phyloP scores from a whole-genome alignment of 805 yeast genomes.

The Brettanomyces naardenensis region DNA sequence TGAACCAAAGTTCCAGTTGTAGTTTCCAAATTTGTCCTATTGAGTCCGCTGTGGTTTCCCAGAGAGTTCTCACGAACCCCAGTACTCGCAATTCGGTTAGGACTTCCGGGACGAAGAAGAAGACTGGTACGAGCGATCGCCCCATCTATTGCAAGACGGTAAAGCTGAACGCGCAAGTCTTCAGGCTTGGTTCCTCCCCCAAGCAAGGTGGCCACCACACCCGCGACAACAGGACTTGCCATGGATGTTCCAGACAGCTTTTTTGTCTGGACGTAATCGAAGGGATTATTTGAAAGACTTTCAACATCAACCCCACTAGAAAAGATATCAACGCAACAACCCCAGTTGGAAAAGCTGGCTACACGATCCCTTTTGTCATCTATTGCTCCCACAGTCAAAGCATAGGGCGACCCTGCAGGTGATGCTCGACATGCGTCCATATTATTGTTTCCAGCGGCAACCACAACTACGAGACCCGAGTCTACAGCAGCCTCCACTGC shows the following conservation, averaged over 20 bases:
- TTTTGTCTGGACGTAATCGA: conserved; percentile 16
- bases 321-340: conserved; percentile 80
- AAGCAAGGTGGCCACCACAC: conserved; percentile 48
- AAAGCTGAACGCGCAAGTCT: conserved; percentile 33
- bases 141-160: conserved; percentile 39
- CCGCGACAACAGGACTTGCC: conserved; percentile 74
- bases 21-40: too few species aligned
- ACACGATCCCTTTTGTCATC: conserved; percentile 64
- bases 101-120: conserved; percentile 43
- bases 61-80: conserved; percentile 16
- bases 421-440: conserved; percentile 75
- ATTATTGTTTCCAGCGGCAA: conserved; percentile 83
- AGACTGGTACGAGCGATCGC: conserved; percentile 40
- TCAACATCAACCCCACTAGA: conserved; percentile 71
- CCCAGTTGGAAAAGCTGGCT: conserved; percentile 87
- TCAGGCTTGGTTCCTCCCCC: conserved; percentile 39
- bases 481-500: conserved; percentile 72
- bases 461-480: conserved; percentile 65
- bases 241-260: conserved; percentile 70
- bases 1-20: too few species aligned
- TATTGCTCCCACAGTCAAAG: conserved; percentile 82
- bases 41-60: too few species aligned
- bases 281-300: conserved; percentile 38
- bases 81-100: conserved; percentile 44
- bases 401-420: conserved; percentile 71